Percentiles rank a stretch among this genome's conserved stretches.
These are phyloP conservation scores for Ilex paraguariensis DNA, from an alignment of 305 asterid species.

Conservation along the genomic window DNA sequence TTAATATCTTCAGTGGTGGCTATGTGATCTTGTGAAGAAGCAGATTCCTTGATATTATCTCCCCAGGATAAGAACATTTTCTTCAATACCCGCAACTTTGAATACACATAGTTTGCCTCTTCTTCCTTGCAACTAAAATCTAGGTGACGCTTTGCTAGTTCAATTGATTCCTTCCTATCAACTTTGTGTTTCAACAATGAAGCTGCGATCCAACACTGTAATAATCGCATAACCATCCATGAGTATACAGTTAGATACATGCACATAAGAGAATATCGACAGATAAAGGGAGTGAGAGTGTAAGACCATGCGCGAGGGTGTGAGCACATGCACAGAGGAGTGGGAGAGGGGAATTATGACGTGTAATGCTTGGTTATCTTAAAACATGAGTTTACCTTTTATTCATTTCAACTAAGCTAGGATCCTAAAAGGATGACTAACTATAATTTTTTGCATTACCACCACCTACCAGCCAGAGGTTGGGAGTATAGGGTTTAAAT, in stretches of 20 bases:
- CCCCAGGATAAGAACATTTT: slow-evolving; percentile 31
- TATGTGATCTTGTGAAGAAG: slow-evolving; percentile 12
- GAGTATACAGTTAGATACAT: background rate
- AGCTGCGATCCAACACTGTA: slow-evolving; percentile 88
- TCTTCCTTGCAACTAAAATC: slow-evolving; percentile 80
- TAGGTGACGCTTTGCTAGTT: slow-evolving; percentile 46
- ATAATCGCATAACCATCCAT: slow-evolving; percentile 5
- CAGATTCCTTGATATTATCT: slow-evolving; percentile 12
- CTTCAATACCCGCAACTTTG: slow-evolving; percentile 54
- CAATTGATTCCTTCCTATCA: slow-evolving; percentile 48
- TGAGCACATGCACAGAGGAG: background rate
- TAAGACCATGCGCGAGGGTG: too few relatives aligned
- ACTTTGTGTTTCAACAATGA: slow-evolving; percentile 52
- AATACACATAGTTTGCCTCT: slow-evolving; percentile 45
- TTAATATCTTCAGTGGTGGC: slow-evolving; percentile 25
- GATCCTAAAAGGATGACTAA: too few relatives aligned
- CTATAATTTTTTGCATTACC: too few relatives aligned
- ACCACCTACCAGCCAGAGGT: too few relatives aligned
- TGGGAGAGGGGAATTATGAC: background rate
- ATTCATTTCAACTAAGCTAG: too few relatives aligned
- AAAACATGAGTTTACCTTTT: too few relatives aligned
- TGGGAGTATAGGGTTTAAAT: too few relatives aligned
- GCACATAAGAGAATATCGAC: background rate
- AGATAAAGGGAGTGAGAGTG: background rate
- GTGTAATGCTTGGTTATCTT: too few relatives aligned